Evolutionary conservation across 2,329 filamentous ascomycete species (phyloP).

Genomic region (Ophiognomonia clavigignenti-juglandacearum): DNA sequence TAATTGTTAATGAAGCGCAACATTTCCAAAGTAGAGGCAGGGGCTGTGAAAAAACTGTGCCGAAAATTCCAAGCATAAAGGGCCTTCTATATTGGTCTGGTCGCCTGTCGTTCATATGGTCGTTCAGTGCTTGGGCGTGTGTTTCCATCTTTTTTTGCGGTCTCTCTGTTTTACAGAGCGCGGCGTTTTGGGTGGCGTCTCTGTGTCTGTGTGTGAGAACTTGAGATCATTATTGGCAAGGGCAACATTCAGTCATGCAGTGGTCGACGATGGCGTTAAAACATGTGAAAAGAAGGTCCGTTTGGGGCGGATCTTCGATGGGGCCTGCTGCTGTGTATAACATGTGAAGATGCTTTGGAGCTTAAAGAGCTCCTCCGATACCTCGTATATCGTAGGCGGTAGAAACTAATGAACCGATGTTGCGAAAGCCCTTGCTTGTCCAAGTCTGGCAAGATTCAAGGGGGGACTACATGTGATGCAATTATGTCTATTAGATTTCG

Average conservation of each 20-base stretch:
- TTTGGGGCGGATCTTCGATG: too few relatives aligned
- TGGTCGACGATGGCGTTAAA: too few relatives aligned
- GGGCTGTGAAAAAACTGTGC: too few relatives aligned
- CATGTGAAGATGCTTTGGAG: background rate
- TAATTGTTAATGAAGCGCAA: slow-evolving; percentile 21
- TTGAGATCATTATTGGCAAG: background rate
- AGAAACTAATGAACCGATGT: slow-evolving; percentile 14
- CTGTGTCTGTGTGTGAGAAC: background rate
- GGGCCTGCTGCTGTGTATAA: background rate
- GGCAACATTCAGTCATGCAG: too few relatives aligned
- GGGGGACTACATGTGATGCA: too few relatives aligned
- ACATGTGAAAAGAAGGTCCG: background rate
- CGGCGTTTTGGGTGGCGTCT: slow-evolving; percentile 20
- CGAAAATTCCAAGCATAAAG: background rate
- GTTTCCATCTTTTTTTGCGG: slow-evolving; percentile 2
- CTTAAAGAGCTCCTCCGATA: too few relatives aligned
- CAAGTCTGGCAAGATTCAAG: too few relatives aligned
- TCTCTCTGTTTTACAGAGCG: slow-evolving; percentile 23
- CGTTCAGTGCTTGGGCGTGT: background rate
- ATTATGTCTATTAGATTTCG: too few relatives aligned
- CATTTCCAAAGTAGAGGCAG: background rate
- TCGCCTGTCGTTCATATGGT: background rate
- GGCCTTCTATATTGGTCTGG: background rate
- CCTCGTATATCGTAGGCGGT: slow-evolving; percentile 9
- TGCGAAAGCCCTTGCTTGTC: too few relatives aligned